phyloP scores from a whole-genome alignment of 495 filamentous ascomycete genomes.

The Lichina pygmaea region DNA sequence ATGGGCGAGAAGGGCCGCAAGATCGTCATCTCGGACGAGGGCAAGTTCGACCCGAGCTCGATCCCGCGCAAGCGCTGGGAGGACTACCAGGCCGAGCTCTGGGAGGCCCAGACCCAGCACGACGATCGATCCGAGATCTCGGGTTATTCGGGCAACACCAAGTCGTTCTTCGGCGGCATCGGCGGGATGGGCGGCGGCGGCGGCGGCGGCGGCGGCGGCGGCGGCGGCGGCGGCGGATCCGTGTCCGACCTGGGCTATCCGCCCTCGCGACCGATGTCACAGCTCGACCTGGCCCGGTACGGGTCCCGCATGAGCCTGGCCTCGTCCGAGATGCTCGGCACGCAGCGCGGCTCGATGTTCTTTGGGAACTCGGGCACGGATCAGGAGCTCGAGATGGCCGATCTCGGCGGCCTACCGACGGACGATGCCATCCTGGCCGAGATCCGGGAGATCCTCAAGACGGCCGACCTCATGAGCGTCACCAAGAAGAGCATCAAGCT shows the following conservation, averaged over 20 bases:
- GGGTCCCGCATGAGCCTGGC: conserved; percentile 57
- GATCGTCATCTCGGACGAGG: conserved; percentile 85
- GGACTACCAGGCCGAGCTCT: conserved; percentile 92
- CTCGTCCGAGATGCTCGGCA: conserved; percentile 34
- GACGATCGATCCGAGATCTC: conserved; percentile 84
- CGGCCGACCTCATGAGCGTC: conserved; percentile 84
- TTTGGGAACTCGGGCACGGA: conserved; percentile 8
- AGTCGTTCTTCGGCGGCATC: conserved; percentile 31
- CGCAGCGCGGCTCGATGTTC: conserved; percentile 26
- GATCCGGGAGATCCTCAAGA: conserved; percentile 75
- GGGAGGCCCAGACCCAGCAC: conserved; percentile 66
- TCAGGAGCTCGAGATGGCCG: conserved; percentile 38
- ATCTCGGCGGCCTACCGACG: conserved; percentile 37
- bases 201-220: too few species aligned
- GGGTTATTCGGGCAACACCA: conserved; percentile 76
- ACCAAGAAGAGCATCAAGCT: conserved; percentile 96
- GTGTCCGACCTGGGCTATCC: conserved; percentile 20
- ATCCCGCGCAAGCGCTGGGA: conserved; percentile 98
- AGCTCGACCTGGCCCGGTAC: conserved; percentile 30
- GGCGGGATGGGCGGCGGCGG: neutral
- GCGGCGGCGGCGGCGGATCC: too few species aligned
- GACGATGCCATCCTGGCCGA: conserved; percentile 83
- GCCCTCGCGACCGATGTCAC: conserved; percentile 45
- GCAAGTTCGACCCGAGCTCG: conserved; percentile 80
- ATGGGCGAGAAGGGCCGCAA: conserved; percentile 88